These are phyloP conservation scores for Epithemia pelagica DNA, from an alignment of 108 stramenopile species.

Conservation along the genomic window DNA sequence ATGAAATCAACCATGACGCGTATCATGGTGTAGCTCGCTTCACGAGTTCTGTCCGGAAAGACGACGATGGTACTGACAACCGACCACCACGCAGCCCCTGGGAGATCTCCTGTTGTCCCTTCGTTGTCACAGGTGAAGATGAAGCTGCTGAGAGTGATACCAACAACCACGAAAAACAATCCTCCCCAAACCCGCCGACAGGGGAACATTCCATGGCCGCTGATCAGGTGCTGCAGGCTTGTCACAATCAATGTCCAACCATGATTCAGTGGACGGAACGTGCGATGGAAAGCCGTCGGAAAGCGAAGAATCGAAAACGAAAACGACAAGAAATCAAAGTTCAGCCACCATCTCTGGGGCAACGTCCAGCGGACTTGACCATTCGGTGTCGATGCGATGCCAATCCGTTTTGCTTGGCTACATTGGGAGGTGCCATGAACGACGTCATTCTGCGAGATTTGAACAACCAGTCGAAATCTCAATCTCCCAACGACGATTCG, in stretches of 20 bases:
- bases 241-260: neutral
- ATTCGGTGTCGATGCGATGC: conserved; percentile 38
- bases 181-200: too few relatives aligned
- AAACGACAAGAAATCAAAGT: neutral
- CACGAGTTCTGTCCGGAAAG: too few relatives aligned
- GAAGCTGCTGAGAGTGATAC: too few relatives aligned
- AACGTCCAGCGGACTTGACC: conserved; percentile 16
- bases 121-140: neutral
- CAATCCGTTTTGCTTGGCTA: conserved; percentile 66
- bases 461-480: conserved; percentile 4
- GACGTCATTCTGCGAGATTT: conserved; percentile 30
- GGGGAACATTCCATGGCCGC: neutral
- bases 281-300: neutral
- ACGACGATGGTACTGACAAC: neutral
- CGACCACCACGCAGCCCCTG: neutral
- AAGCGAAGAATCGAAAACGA: neutral
- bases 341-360: neutral
- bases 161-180: too few relatives aligned
- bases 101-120: neutral
- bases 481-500: neutral
- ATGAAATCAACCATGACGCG: neutral
- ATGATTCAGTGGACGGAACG: neutral
- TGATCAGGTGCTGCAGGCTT: neutral
- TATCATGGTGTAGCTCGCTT: neutral
- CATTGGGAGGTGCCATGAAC: conserved; percentile 68